Conservation (phyloP, 2,329 filamentous ascomycete species). For the Penicillium occitanis region DNA sequence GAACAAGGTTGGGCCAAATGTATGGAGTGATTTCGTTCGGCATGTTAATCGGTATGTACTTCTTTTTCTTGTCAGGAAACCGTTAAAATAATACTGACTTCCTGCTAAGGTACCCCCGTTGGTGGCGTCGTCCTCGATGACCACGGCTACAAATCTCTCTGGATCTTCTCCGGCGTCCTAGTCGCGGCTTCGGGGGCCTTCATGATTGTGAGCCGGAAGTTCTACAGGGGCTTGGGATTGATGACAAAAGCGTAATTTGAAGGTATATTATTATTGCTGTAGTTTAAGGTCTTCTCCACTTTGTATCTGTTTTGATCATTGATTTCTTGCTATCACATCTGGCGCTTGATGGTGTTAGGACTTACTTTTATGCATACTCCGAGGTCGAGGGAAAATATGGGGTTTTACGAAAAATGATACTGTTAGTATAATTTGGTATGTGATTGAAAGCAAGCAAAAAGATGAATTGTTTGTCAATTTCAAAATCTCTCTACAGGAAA, state of each 20-base stretch:
- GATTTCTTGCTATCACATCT: neutral
- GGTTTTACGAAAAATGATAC: neutral
- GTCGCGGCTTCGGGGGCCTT: neutral
- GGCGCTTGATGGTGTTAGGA: neutral
- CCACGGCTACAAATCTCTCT: slow-evolving; percentile 12
- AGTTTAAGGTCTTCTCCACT: neutral
- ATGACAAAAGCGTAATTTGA: slow-evolving; percentile 13
- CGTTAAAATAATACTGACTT: neutral
- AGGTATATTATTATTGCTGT: neutral
- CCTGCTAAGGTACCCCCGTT: slow-evolving; percentile 16
- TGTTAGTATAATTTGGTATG: too few species aligned
- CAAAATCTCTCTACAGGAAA: too few species aligned
- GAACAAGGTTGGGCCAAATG: slow-evolving; percentile 16
- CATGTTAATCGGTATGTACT: slow-evolving; percentile 16
- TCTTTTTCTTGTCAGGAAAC: neutral
- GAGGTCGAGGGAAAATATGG: neutral
- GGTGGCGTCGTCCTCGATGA: slow-evolving; percentile 18
- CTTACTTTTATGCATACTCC: neutral
- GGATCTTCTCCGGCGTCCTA: slow-evolving; percentile 15
- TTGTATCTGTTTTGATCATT: neutral
- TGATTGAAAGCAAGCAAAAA: too few species aligned
- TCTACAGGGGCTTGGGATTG: slow-evolving; percentile 7
- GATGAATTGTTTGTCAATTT: too few species aligned
- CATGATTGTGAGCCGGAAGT: slow-evolving; percentile 10
- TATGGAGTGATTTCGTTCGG: slow-evolving; percentile 15